These are phyloP conservation scores for Anthracocystis walkeri DNA, from an alignment of 1,284 basidiomycete genomes.

Conservation along the genomic window DNA sequence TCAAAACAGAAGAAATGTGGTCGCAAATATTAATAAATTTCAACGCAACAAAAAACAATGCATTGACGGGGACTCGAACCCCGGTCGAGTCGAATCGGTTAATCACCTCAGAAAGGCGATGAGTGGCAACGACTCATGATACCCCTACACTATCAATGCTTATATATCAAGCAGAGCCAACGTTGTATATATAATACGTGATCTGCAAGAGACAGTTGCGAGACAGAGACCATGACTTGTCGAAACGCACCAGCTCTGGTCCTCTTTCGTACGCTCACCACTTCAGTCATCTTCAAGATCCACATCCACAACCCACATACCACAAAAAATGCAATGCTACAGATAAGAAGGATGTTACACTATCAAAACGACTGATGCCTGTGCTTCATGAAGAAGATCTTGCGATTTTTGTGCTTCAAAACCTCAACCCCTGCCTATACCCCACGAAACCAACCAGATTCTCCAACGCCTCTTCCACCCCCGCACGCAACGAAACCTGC, in stretches of 20 bases:
- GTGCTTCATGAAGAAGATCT: no score
- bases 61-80: constrained; percentile 62
- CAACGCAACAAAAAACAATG: constrained; percentile 15
- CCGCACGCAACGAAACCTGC: constrained; percentile 69
- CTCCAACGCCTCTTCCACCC: constrained; percentile 74
- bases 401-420: no score
- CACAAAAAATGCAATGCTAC: no score
- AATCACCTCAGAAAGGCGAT: constrained; percentile 17
- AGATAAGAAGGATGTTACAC: no score
- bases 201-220: no score
- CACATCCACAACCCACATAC: no score
- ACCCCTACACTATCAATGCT: constrained; percentile 51
- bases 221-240: background rate
- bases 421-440: constrained; percentile 74
- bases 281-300: no score
- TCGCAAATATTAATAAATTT: background rate
- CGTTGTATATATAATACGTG: constrained; percentile 8
- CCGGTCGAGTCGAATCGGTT: constrained; percentile 53
- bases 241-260: background rate
- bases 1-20: background rate
- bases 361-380: no score
- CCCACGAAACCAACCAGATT: constrained; percentile 89
- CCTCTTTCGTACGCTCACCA: no score
- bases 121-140: constrained; percentile 52
- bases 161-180: accelerated